phyloP scores from a whole-genome alignment of 2,329 filamentous ascomycete species.

The Colletotrichum sp. region DNA sequence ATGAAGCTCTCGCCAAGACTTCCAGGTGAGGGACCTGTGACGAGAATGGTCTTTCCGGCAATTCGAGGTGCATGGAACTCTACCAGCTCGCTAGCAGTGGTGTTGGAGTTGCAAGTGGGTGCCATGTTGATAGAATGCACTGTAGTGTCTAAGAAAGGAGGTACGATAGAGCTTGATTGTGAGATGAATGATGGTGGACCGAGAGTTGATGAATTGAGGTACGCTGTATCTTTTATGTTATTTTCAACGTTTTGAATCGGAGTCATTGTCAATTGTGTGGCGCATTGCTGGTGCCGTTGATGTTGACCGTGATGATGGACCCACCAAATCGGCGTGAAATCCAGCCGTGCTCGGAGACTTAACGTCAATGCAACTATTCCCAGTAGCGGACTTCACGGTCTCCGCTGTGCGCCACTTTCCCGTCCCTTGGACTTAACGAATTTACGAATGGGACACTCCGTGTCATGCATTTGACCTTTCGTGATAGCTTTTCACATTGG shows the following conservation, averaged over 20 bases:
- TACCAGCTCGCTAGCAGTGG: conserved; percentile 24
- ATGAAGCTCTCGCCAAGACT: conserved; percentile 42
- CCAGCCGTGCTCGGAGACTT: background rate
- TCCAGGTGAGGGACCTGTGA: conserved; percentile 43
- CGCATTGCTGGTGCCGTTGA: background rate
- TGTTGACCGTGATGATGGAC: rapidly evolving
- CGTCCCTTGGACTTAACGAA: background rate
- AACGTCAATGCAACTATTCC: background rate
- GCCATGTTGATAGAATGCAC: background rate
- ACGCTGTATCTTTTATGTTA: background rate
- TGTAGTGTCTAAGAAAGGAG: background rate
- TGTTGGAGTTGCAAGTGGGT: background rate
- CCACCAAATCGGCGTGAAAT: conserved; percentile 8
- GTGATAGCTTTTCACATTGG: background rate
- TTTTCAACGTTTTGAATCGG: background rate
- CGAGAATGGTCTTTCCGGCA: conserved; percentile 40
- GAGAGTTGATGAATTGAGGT: too few species aligned
- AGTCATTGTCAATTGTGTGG: background rate
- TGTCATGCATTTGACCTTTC: background rate
- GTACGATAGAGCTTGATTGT: background rate
- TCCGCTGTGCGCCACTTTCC: background rate
- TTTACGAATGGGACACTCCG: background rate
- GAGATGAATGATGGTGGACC: background rate
- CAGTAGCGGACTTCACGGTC: background rate
- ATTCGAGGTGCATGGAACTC: conserved; percentile 32